Evolutionary conservation across 2,329 filamentous ascomycete species (phyloP).

Genomic region (Apiospora arundinis): DNA sequence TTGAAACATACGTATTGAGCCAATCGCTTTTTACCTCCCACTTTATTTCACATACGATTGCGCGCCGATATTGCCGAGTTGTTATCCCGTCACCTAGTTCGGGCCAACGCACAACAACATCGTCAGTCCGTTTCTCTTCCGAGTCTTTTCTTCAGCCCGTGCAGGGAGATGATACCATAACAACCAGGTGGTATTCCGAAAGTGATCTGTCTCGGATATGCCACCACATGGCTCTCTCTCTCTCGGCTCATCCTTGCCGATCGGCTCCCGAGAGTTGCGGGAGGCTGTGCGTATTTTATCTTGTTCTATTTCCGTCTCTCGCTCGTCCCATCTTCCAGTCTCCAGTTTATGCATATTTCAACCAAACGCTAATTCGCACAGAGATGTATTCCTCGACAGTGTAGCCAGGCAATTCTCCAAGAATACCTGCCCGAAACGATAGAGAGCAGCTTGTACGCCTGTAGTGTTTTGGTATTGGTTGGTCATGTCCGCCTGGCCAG

Average conservation of each 20-base stretch:
- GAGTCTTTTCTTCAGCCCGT: not conserved
- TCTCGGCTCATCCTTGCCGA: not conserved
- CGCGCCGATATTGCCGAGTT: not conserved
- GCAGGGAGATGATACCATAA: not conserved
- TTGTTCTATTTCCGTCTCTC: not conserved
- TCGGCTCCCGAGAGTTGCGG: slow-evolving; percentile 3
- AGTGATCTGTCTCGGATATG: not conserved
- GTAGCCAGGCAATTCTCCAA: not conserved
- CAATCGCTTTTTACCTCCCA: not conserved
- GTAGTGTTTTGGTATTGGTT: not conserved
- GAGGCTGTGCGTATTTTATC: not conserved
- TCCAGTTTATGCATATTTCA: slow-evolving; percentile 6
- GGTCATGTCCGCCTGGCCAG: not conserved
- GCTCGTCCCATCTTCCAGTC: not conserved
- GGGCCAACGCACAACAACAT: not conserved
- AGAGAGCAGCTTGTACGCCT: not conserved
- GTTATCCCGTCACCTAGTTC: not conserved
- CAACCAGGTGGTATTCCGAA: not conserved
- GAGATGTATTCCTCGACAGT: not conserved
- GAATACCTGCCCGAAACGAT: not conserved
- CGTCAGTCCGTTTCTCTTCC: not conserved
- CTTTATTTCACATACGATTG: not conserved
- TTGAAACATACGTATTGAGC: not conserved
- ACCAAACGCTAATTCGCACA: not conserved
- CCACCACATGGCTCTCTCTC: not conserved